Evolutionary conservation across 2,329 filamentous ascomycete species (phyloP).

Genomic region (Xylaria sp.): DNA sequence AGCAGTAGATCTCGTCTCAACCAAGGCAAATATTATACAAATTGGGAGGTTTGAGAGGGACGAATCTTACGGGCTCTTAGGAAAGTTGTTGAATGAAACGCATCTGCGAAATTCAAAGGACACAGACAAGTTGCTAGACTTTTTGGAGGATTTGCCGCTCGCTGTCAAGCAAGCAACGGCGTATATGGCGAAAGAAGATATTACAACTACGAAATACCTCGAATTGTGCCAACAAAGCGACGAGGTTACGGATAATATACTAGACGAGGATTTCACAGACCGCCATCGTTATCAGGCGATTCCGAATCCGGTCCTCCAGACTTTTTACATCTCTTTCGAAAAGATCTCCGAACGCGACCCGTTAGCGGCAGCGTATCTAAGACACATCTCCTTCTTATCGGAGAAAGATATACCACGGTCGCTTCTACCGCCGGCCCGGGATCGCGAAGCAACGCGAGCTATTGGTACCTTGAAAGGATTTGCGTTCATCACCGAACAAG

Average conservation of each 20-base stretch:
- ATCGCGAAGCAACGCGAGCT: background rate
- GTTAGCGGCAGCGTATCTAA: background rate
- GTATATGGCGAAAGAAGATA: background rate
- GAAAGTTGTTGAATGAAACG: background rate
- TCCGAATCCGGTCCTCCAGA: background rate
- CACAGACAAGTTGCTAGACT: background rate
- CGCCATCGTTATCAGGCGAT: background rate
- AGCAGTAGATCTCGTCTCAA: background rate
- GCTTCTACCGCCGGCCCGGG: background rate
- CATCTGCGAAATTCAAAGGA: background rate
- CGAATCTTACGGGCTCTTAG: background rate
- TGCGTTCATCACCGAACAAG: conserved; percentile 1
- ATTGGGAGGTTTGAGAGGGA: background rate
- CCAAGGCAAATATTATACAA: background rate
- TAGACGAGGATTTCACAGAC: background rate
- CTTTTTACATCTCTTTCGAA: background rate
- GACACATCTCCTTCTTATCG: background rate
- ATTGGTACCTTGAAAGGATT: background rate
- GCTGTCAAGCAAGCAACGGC: background rate
- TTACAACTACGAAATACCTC: background rate
- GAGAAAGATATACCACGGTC: background rate
- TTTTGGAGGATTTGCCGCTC: background rate
- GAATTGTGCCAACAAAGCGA: background rate
- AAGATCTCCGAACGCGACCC: background rate
- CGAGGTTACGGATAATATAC: background rate